A percentile compares a stretch with the other conserved stretches of the same genome.
Conservation (phyloP, 805 yeast species). For the Maudiozyma barnettii region DNA sequence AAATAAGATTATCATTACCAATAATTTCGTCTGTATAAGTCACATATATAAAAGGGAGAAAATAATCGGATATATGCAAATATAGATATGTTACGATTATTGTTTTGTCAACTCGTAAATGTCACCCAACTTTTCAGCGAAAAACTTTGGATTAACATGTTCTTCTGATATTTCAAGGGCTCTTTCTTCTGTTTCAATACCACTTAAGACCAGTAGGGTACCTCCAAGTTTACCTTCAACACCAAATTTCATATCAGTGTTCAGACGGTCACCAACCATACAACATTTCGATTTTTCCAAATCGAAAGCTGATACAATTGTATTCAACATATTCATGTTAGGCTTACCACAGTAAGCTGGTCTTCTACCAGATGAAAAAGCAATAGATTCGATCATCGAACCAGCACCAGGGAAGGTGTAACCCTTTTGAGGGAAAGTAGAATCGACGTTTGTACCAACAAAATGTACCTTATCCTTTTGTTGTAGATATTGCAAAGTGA, state of each 20-base stretch:
- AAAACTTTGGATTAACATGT: conserved; percentile 50
- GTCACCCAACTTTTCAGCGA: conserved; percentile 68
- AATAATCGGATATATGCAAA: not conserved
- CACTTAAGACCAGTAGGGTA: conserved; percentile 81
- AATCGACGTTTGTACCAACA: conserved; percentile 89
- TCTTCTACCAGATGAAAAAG: conserved; percentile 64
- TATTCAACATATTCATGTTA: conserved; percentile 77
- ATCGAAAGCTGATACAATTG: conserved; percentile 59
- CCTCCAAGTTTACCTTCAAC: conserved; percentile 70
- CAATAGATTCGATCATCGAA: conserved; percentile 68
- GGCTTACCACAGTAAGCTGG: conserved; percentile 96
- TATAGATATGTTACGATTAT: not conserved
- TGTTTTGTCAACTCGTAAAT: conserved; percentile 41
- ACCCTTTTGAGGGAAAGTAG: conserved; percentile 88
- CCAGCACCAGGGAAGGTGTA: conserved; percentile 91
- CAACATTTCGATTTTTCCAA: conserved; percentile 53
- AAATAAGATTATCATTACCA: too few species aligned
- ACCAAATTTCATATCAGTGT: conserved; percentile 93
- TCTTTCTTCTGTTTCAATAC: conserved; percentile 71
- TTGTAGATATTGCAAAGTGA: conserved; percentile 70
- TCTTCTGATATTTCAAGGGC: conserved; percentile 33
- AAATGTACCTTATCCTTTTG: conserved; percentile 49
- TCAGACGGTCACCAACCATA: conserved; percentile 93
- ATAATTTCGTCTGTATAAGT: too few species aligned
- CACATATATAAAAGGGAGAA: not conserved